Evolutionary conservation across 108 stramenopile species (phyloP).

Genomic region (Pseudonitzschia delicatissima): DNA sequence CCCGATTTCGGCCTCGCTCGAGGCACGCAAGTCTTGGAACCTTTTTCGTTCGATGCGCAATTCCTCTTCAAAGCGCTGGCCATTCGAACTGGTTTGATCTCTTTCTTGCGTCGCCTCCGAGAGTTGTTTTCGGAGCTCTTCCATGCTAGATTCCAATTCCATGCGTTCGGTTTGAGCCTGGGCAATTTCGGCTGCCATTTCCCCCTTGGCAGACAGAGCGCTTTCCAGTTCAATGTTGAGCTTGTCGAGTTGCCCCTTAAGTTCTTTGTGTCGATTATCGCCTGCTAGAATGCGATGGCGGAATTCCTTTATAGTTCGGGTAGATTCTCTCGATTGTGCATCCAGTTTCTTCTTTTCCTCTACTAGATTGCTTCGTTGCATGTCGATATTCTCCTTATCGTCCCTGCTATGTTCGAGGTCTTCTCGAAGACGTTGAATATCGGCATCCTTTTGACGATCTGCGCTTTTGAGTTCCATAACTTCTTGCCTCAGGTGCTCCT

Average conservation of each 20-base stretch:
- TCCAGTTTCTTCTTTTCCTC: slow-evolving; percentile 17
- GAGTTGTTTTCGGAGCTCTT: slow-evolving; percentile 1
- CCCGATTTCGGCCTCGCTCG: slow-evolving; percentile 6
- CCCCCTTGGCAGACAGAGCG: slow-evolving; percentile 5
- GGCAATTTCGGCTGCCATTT: slow-evolving; percentile 16
- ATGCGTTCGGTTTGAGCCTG: slow-evolving; percentile 9
- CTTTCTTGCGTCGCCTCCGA: not conserved
- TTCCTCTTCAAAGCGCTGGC: not conserved
- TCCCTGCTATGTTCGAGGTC: slow-evolving; percentile 3
- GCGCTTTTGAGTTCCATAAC: not conserved
- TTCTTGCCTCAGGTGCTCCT: slow-evolving; percentile 8
- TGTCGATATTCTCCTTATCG: slow-evolving; percentile 3
- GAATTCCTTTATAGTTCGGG: slow-evolving; percentile 24
- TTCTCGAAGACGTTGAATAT: slow-evolving; percentile 5
- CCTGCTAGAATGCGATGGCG: slow-evolving; percentile 27
- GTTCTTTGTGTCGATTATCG: slow-evolving; percentile 33
- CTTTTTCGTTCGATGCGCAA: not conserved
- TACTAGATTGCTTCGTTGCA: not conserved
- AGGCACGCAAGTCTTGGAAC: not conserved
- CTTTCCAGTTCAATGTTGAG: slow-evolving; percentile 15
- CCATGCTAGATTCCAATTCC: slow-evolving; percentile 13
- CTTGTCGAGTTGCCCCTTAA: slow-evolving; percentile 21
- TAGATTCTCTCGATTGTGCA: slow-evolving; percentile 6
- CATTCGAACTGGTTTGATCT: not conserved
- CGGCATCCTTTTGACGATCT: slow-evolving; percentile 1